Evolutionary conservation across 441 rosid genomes (phyloP).

Genomic region (Corymbia citriodora): DNA sequence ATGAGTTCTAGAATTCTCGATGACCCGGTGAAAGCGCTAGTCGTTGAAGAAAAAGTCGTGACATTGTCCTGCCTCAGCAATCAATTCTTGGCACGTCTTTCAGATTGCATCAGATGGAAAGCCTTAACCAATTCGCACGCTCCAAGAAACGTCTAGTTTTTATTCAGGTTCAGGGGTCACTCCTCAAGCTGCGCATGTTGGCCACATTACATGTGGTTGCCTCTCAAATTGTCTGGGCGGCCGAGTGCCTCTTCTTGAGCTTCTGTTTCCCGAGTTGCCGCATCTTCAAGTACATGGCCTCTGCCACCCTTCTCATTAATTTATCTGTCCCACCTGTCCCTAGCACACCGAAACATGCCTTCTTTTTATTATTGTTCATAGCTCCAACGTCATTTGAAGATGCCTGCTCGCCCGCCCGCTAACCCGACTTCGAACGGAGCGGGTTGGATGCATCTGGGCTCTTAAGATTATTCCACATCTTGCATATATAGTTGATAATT

Average conservation of each 20-base stretch:
- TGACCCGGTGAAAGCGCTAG: background rate
- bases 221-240: slow-evolving; percentile 24
- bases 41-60: background rate
- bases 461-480: background rate
- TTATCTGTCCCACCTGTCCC: background rate
- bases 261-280: slow-evolving; percentile 20
- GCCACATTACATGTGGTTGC: slow-evolving; percentile 9
- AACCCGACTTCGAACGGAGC: background rate
- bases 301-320: background rate
- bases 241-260: slow-evolving; percentile 1
- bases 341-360: background rate
- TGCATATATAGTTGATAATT: background rate
- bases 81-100: background rate
- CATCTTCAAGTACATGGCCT: slow-evolving; percentile 1
- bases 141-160: background rate
- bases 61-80: background rate
- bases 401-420: background rate
- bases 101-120: background rate
- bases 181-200: background rate
- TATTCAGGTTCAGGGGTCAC: slow-evolving; percentile 2
- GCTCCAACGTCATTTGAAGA: background rate
- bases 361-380: background rate
- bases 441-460: background rate
- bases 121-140: background rate
- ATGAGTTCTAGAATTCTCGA: background rate